Percentiles rank a stretch among this genome's conserved stretches.
These are phyloP conservation scores for Brachypodium distachyon DNA, from an alignment of 202 grass and related monocot species.

Conservation along the genomic window DNA sequence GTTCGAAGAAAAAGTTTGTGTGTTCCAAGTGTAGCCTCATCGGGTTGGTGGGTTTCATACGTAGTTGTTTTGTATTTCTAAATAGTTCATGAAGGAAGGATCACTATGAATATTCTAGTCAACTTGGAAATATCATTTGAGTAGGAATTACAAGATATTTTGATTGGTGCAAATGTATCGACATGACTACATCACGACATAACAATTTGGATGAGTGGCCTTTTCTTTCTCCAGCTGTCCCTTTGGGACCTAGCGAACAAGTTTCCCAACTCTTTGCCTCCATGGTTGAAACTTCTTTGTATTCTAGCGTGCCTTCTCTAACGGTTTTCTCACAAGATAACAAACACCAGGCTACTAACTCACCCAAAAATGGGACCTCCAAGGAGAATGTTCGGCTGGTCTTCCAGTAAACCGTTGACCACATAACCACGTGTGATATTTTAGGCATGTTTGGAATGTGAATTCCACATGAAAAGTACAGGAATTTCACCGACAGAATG, in stretches of 20 bases:
- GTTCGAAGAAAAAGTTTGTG: no score
- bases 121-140: not conserved
- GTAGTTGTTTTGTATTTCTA: no score
- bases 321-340: constrained; percentile 15
- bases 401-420: not conserved
- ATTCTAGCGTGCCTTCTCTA: not conserved
- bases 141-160: not conserved
- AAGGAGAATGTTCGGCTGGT: constrained; percentile 3
- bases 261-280: not conserved
- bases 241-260: constrained; percentile 7
- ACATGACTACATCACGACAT: not conserved
- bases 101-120: no score
- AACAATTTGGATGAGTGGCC: not conserved
- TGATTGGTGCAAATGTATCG: not conserved
- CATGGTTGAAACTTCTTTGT: constrained; percentile 13
- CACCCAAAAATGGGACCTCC: constrained; percentile 14
- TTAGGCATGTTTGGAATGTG: not conserved
- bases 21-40: no score
- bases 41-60: no score
- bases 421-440: not conserved
- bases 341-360: constrained; percentile 13
- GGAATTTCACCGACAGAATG: not conserved
- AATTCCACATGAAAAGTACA: not conserved
- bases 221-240: constrained; percentile 22
- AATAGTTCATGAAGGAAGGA: no score